Percentiles rank a stretch among this genome's conserved stretches.
Conservation (phyloP, 371 early-diverging fungal species). For the Syncephalis fuscata region DNA sequence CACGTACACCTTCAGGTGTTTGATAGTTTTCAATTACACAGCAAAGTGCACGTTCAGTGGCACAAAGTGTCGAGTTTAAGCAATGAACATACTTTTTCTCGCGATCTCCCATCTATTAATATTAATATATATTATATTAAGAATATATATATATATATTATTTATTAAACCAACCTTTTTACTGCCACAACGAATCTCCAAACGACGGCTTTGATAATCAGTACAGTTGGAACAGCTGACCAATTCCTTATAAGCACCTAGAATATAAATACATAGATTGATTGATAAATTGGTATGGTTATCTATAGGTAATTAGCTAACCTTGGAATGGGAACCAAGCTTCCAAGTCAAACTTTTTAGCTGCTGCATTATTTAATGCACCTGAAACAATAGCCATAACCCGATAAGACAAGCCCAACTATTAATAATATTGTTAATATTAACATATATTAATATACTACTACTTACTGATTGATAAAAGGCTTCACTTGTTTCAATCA, state of each 20-base stretch:
- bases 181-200: constrained; percentile 96
- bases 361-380: constrained; percentile 98
- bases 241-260: constrained; percentile 78
- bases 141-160: constrained; percentile 9
- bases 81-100: constrained; percentile 98
- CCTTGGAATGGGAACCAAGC: constrained; percentile 99
- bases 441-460: constrained; percentile 4
- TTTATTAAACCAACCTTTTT: constrained; percentile 48
- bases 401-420: constrained; percentile 87
- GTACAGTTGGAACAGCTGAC: constrained; percentile 99
- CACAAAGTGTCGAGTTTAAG: constrained; percentile 97
- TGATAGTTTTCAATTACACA: constrained; percentile 98
- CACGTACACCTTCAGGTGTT: constrained; percentile 72
- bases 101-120: constrained; percentile 61
- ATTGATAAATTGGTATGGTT: too few species aligned
- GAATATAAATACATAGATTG: too few species aligned
- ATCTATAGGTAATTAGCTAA: constrained; percentile 19
- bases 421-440: not conserved
- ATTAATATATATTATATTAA: not conserved
- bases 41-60: constrained; percentile 97
- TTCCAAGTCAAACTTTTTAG: constrained; percentile 99
- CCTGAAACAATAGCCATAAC: constrained; percentile 96
- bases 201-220: constrained; percentile 90
- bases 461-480: constrained; percentile 80
- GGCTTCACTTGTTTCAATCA: constrained; percentile 88